Base-by-base conservation (phyloP, 495 filamentous ascomycete species). In the Haplographium delicatum region DNA sequence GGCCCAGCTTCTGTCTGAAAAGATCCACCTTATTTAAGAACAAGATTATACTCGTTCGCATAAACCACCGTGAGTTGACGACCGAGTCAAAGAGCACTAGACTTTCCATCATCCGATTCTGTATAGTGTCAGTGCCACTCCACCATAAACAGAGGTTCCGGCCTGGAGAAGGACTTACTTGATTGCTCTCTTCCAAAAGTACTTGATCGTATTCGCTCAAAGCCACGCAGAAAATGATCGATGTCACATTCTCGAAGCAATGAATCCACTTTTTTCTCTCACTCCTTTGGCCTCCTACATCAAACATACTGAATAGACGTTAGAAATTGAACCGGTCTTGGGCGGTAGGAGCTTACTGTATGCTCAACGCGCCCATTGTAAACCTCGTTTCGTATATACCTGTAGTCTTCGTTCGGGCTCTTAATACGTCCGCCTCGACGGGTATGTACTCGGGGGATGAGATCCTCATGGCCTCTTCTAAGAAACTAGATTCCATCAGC, bases 221-320 rank as follows among this genome's bases (percentile, higher is more conserved):
- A 16, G 93, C 94, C 37, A 98, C 93, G 59, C 93, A 97, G 72
- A 98, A 98, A 60, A 98, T 97, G 67, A 98, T 98, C n/a, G 93
- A 98, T 8, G 93, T 98, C 56, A 98, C 93, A 57, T 96, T 96
- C 66, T 98, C 93, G 65, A 98, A 98, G 73, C 93, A 98, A 70
- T 98, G 93, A 61, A 98, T 98, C 93, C 93, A 98, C 70, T 98
- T 98, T 71, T 98, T 98, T 46, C 93, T 81, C 66, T 98, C 93
- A 66, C 90, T 96, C 58, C 93, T 75, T 71, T 98, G 93, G 26
- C 93, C 93, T 50, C 93, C 93, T 18, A 98, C 93, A 66, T 98
- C 93, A 64, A 98, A 98, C 93, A 98, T 98, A 74, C 58, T 53
- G 47, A 38, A n/a, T 16, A 31, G 15, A 19, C 22, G 20, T 28